A percentile compares a stretch with the other conserved stretches of the same genome.
Evolutionary conservation across 371 early-diverging fungal genomes (phyloP).

Genomic region (Mortierella sp.): DNA sequence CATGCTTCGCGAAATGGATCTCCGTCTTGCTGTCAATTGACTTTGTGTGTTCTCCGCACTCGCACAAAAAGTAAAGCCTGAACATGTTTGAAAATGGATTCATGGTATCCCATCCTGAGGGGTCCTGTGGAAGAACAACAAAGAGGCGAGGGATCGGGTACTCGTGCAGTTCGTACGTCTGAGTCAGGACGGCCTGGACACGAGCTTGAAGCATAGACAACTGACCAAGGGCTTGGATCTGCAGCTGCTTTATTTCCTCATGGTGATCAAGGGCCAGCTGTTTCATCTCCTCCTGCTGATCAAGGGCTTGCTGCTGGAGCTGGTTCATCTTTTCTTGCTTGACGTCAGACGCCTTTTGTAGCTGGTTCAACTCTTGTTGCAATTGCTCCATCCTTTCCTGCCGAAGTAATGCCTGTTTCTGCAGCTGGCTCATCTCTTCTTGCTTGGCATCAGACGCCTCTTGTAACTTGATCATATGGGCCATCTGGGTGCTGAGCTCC

Average conservation of each 20-base stretch:
- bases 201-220: conserved; percentile 6
- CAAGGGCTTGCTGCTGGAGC: background rate
- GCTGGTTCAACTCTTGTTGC: background rate
- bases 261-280: background rate
- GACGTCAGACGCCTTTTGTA: background rate
- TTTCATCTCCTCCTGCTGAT: background rate
- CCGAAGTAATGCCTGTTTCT: too few species aligned
- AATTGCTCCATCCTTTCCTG: too few species aligned
- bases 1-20: too few species aligned
- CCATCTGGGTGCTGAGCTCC: background rate
- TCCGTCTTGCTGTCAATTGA: too few species aligned
- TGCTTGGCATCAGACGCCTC: background rate
- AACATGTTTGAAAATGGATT: background rate
- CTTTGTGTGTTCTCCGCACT: conserved; percentile 23
- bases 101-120: background rate
- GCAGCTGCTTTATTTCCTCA: background rate
- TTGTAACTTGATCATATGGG: background rate
- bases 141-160: conserved; percentile 21
- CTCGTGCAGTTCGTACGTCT: conserved; percentile 16
- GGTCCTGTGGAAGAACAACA: background rate
- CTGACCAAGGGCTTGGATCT: conserved; percentile 1
- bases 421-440: conserved; percentile 1
- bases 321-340: conserved; percentile 4
- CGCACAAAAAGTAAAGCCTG: background rate
- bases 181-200: conserved; percentile 17